Evolutionary conservation across 2,329 filamentous ascomycete species (phyloP), one percentile per base, ranked within the genome.

Genomic region (Trichophyton schoenleinii): DNA sequence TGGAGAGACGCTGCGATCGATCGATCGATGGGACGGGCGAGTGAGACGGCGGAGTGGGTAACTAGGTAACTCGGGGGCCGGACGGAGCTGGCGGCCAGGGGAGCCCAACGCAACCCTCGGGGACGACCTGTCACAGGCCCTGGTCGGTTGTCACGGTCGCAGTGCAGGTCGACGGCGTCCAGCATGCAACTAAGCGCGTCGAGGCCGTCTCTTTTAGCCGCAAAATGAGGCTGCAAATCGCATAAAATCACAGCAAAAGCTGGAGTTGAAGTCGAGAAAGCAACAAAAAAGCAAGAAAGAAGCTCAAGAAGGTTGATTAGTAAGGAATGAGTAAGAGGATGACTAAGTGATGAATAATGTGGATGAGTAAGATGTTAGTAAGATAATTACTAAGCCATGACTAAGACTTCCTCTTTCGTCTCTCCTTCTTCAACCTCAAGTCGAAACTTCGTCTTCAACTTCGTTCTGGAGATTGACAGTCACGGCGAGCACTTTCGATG

Each of bases 101-200:
- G 41, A 6, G n/a, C 41, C 41, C 41, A 44, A 44, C 41, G 41
- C 41, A 44, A 44, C 41, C 41, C 15, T 44, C 41, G n/a, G 15
- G n/a, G n/a, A 18, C n/a, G 41, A 44, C 41, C 41, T 44, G 41
- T 44, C 41, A 44, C 41, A n/a, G 41, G 15, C 11, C 41, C 41
- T 44, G 6, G 62, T 61, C 49, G 60, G 11, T 60, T 38, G 61
- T 62, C 59, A 59, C 59, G 60, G 60, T 64, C 60, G 58, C 55
- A 57, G 58, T 49, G 58, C 53, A 61, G 18, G 22, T 42, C 44
- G 25, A 34, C 57, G 28, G 38, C 20, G n/a, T n/a, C 41, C 41
- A 44, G 15, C 11, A 44, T 44, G 13, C 41, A 44, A 4, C 1
- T 28, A 34, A 38, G 38, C 8, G 28, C 15, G 38, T 42, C 38